Conservation (phyloP, 768 basidiomycete species). For the Boletus rubroflammeus region DNA sequence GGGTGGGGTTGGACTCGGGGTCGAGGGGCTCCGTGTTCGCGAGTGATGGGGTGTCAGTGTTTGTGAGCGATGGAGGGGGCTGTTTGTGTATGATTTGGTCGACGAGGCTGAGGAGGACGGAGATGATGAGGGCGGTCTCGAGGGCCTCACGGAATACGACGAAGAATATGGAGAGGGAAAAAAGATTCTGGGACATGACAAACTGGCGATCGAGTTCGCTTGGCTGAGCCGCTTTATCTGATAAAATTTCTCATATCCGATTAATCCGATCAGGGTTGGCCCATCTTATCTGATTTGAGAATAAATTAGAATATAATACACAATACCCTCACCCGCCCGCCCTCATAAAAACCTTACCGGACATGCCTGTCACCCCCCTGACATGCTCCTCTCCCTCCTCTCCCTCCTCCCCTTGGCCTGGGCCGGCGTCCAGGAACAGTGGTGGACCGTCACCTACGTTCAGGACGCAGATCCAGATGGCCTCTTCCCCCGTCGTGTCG, state of each 20-base stretch:
- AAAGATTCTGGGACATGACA: constrained; percentile 49
- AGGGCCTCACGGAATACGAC: constrained; percentile 94
- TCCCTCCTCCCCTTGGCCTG: constrained; percentile 28
- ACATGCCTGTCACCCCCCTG: not conserved
- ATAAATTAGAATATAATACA: too few relatives aligned
- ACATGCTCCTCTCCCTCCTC: constrained; percentile 2
- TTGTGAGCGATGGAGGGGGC: too few relatives aligned
- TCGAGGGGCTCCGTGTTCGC: not conserved
- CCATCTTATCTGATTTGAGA: not conserved
- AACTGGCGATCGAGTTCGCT: too few relatives aligned
- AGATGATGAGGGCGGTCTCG: constrained; percentile 89
- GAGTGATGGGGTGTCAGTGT: not conserved
- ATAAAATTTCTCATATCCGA: not conserved
- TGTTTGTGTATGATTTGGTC: constrained; percentile 67
- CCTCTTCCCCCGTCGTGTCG: constrained; percentile 65
- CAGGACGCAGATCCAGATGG: constrained; percentile 81
- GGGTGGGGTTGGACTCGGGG: constrained; percentile 14
- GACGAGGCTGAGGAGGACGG: constrained; percentile 87
- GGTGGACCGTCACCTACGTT: constrained; percentile 93
- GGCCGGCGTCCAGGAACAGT: constrained; percentile 68
- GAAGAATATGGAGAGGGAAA: constrained; percentile 93
- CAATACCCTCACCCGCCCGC: too few relatives aligned
- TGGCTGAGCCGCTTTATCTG: not conserved
- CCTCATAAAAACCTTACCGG: not conserved
- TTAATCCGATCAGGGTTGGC: not conserved